Base-by-base conservation (phyloP, 306 rosid genomes). In the Pueraria montana region DNA sequence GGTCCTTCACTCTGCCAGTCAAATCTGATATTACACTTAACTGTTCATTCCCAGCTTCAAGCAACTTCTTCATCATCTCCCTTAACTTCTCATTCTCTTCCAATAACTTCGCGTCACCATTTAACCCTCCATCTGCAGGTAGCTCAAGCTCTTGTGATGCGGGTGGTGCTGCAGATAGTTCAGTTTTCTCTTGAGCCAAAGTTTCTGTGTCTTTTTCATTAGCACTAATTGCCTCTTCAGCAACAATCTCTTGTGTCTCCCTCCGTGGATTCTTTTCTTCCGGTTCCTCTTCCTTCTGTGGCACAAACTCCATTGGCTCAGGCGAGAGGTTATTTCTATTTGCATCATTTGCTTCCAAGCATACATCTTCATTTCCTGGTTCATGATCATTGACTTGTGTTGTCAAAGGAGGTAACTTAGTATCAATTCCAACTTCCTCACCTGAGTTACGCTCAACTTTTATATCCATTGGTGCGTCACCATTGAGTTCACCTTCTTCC, bases 1-100 rank as follows among this genome's bases (percentile, higher is more conserved):
- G 75, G n/a, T 89, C 91, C 77, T 85, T 90, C 76, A 94, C 96
- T 82, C 89, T 90, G 2, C 85, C 87, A 11, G 75, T 91, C 64
- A 94, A 84, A 63, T 76, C 71, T 32, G 96, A 82, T 55, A 94
- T 94, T 0, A 87, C 89, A 75, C 67, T 82, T 8, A 91, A 5
- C 73, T 94, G 98, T 24, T 89, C 82, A 38, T 91, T 91, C 38
- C 97, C 96, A 4, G 89, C 89, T 74, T 85, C 91, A 55, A 92
- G 75, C 72, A 94, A 76, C 83, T 89, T 90, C 80, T 78, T 81
- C 92, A 89, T 80, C 91, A 87, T 78, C 72, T 88, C 81, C 77
- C 89, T 87, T 21, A 92, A 58, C 80, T 80, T 88, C 81, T 84
- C 88, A 77, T 89, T 92, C 83, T 94, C 97, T 65, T 92, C 84